phyloP scores from a whole-genome alignment of 495 filamentous ascomycete genomes.

The Aspergillus bridgeri region DNA sequence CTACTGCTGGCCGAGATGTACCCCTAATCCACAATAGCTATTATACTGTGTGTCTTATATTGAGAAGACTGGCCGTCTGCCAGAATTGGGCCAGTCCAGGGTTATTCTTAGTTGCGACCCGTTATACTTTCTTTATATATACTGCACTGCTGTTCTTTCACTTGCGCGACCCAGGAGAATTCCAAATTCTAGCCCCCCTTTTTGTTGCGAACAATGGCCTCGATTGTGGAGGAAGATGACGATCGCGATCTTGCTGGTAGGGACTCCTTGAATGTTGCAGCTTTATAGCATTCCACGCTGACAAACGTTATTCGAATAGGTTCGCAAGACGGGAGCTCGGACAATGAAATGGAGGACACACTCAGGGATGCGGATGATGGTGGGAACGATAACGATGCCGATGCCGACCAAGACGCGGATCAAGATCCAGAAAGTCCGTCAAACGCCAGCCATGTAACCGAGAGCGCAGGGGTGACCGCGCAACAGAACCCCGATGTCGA shows the following conservation, averaged over 20 bases:
- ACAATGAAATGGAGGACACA: conserved; percentile 67
- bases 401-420: conserved; percentile 55
- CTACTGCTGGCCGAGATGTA: neutral
- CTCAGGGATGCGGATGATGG: conserved; percentile 62
- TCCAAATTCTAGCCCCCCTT: neutral
- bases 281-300: neutral
- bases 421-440: conserved; percentile 56
- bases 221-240: conserved; percentile 52
- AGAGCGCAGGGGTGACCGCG: conserved; percentile 31
- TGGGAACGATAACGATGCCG: conserved; percentile 61
- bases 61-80: neutral
- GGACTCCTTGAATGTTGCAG: conserved; percentile 6
- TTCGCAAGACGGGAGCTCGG: conserved; percentile 63
- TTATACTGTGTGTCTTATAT: neutral
- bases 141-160: neutral
- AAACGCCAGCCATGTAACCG: conserved; percentile 46
- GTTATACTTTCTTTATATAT: neutral
- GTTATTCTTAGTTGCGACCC: neutral
- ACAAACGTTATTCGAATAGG: conserved; percentile 21
- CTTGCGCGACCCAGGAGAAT: neutral
- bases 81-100: neutral
- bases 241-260: conserved; percentile 54
- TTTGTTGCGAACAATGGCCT: conserved; percentile 25
- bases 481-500: conserved; percentile 42
- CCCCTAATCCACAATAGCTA: neutral